Base-by-base conservation (phyloP, 257 asterid species). In the Solanum dulcamara region DNA sequence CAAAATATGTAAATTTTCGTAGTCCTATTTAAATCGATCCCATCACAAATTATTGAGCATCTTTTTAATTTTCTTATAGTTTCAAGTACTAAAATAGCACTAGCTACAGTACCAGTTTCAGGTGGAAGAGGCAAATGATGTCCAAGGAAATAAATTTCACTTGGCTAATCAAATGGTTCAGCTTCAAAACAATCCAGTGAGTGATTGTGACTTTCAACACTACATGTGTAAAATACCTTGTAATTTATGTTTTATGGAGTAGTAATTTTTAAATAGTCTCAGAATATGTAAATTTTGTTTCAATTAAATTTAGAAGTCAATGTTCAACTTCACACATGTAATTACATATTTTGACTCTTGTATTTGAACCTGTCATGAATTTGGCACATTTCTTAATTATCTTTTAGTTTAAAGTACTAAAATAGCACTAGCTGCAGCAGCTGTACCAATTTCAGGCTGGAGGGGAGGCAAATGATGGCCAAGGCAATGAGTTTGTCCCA, bases 101-200 rank as follows among this genome's bases (percentile, higher is more conserved):
- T 57, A 33, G 15, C 60, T 33, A 6, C n/a, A n/a, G n/a, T 81
- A 6, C 62, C 83, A 8, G 7, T 77, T 77, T 77, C 62, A 26
- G 83, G 28, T 53, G 12, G 84, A 66, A 22, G 50, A 30, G 51
- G 82, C 28, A 24, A 70, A 50, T 40, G 28, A 10, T 68, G 11
- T 15, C 32, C 62, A 40, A 33, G 80, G 30, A 59, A 55, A 11
- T 83, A 83, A 87, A 44, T 77, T 9, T 26, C 80, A 24, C 40
- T 22, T 46, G 28, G 84, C 48, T 3, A 68, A 42, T 87, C 86
- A 79, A 28, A 86, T 80, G 84, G 53, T 66, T 81, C 48, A 35
- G 81, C 55, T 70, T 37, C 60, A 68, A 86, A 30, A 35, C 71
- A 83, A 72, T 50, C 75, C 28, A 10, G 89, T 86, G 86, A 87